Evolutionary conservation across 2,329 filamentous ascomycete genomes (phyloP).

Genomic region (Botrytis paeoniae): DNA sequence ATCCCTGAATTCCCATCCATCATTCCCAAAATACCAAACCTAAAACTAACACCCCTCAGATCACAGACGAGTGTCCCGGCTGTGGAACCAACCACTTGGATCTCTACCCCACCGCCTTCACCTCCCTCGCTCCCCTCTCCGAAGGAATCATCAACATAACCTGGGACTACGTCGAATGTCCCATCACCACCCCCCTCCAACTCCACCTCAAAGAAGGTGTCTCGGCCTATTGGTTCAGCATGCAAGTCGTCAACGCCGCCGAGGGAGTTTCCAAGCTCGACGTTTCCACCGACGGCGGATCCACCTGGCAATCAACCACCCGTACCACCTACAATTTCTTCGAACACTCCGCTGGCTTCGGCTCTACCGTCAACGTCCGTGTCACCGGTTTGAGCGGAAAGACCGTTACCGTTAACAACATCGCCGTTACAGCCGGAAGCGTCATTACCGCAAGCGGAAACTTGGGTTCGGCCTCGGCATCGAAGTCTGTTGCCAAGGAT

Average conservation of each 20-base stretch:
- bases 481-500: not conserved
- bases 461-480: conserved; percentile 21
- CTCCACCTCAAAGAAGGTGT: conserved; percentile 54
- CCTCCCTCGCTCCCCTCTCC: conserved; percentile 43
- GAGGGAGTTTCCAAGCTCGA: conserved; percentile 54
- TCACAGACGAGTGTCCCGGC: conserved; percentile 56
- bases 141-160: conserved; percentile 49
- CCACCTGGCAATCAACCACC: conserved; percentile 55
- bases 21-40: not conserved
- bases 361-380: conserved; percentile 53
- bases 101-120: conserved; percentile 52
- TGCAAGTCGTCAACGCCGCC: conserved; percentile 64
- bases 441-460: conserved; percentile 30
- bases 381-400: conserved; percentile 54
- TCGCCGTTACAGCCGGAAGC: conserved; percentile 41
- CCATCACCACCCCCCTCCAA: conserved; percentile 47
- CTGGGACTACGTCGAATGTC: conserved; percentile 51
- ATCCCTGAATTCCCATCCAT: not conserved
- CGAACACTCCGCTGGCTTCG: conserved; percentile 56
- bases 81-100: conserved; percentile 54
- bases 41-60: conserved; percentile 36
- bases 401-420: conserved; percentile 49
- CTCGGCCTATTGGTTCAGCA: conserved; percentile 54
- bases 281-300: conserved; percentile 58
- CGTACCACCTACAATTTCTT: conserved; percentile 60